These are phyloP conservation scores for Penicillium sclerotigenum DNA, from an alignment of 2,329 filamentous ascomycete species.

Conservation along the genomic window DNA sequence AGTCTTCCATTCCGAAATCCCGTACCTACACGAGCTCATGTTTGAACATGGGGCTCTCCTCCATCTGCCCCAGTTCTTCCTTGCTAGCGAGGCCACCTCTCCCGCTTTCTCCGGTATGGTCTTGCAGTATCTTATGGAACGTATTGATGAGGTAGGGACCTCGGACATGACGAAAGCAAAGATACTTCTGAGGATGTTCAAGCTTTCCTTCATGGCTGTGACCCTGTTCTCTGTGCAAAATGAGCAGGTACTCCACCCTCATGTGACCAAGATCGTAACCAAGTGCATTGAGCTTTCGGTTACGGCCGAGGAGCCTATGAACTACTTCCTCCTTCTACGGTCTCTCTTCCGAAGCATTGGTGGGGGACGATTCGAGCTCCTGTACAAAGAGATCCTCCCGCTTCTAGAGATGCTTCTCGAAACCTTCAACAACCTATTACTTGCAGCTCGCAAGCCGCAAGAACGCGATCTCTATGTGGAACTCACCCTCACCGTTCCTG, in stretches of 20 bases:
- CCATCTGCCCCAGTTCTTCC: slow-evolving; percentile 95
- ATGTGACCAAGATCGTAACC: slow-evolving; percentile 95
- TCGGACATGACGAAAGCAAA: slow-evolving; percentile 89
- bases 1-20: slow-evolving; percentile 96
- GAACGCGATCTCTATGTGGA: slow-evolving; percentile 97
- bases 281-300: slow-evolving; percentile 96
- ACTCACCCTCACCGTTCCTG: slow-evolving; percentile 91
- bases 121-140: slow-evolving; percentile 93
- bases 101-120: slow-evolving; percentile 98
- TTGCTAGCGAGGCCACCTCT: slow-evolving; percentile 97
- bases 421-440: slow-evolving; percentile 89
- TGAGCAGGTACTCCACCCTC: slow-evolving; percentile 89
- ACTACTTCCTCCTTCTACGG: slow-evolving; percentile 91
- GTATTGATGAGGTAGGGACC: slow-evolving; percentile 90
- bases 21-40: slow-evolving; percentile 94
- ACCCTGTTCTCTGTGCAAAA: slow-evolving; percentile 93
- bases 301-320: slow-evolving; percentile 94
- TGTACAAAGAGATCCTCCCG: slow-evolving; percentile 97
- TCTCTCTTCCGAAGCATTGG: slow-evolving; percentile 96
- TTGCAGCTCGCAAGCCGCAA: slow-evolving; percentile 83
- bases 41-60: slow-evolving; percentile 92
- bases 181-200: slow-evolving; percentile 90
- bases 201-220: slow-evolving; percentile 98
- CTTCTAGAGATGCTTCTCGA: slow-evolving; percentile 96
- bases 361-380: slow-evolving; percentile 91